These are phyloP conservation scores for Nigrospora sphaerica DNA, from an alignment of 2,329 filamentous ascomycete genomes.

Conservation along the genomic window DNA sequence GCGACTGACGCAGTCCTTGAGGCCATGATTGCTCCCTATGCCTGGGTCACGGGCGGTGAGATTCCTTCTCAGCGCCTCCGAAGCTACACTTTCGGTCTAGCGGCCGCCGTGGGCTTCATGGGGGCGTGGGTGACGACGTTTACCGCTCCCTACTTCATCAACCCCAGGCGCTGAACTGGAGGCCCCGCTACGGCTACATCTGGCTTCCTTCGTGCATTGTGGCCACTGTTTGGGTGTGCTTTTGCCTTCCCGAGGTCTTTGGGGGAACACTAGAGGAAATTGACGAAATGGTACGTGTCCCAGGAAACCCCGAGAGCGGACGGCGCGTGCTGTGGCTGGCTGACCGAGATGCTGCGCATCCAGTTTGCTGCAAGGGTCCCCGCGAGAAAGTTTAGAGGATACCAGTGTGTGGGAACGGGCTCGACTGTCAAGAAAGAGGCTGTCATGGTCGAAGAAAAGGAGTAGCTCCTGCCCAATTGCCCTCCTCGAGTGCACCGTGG, in stretches of 20 bases:
- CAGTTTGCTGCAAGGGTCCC: conserved; percentile 14
- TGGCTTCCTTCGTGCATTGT: conserved; percentile 30
- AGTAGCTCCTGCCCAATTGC: not conserved
- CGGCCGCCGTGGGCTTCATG: conserved; percentile 39
- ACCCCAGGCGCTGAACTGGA: conserved; percentile 41
- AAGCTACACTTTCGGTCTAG: conserved; percentile 42
- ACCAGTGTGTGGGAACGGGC: conserved; percentile 8
- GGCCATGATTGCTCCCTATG: conserved; percentile 41
- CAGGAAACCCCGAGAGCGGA: too few relatives aligned
- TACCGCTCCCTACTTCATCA: conserved; percentile 48
- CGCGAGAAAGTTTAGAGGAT: conserved; percentile 12
- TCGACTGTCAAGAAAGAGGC: not conserved
- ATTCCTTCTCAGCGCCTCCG: conserved; percentile 44
- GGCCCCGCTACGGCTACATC: conserved; percentile 43
- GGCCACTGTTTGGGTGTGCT: conserved; percentile 24
- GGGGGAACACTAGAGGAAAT: conserved; percentile 39
- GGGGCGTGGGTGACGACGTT: conserved; percentile 45
- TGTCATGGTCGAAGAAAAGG: not conserved
- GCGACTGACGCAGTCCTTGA: conserved; percentile 3
- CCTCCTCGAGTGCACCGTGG: too few relatives aligned
- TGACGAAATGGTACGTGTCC: conserved; percentile 32
- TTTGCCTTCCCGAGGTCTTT: conserved; percentile 40
- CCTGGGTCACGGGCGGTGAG: conserved; percentile 45
- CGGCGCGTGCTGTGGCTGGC: too few relatives aligned
- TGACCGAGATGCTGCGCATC: not conserved